Evolutionary conservation across 1,139 yeast species (phyloP), one percentile per base, ranked within the genome.

Genomic region (Casaregolazyma suthepensis): DNA sequence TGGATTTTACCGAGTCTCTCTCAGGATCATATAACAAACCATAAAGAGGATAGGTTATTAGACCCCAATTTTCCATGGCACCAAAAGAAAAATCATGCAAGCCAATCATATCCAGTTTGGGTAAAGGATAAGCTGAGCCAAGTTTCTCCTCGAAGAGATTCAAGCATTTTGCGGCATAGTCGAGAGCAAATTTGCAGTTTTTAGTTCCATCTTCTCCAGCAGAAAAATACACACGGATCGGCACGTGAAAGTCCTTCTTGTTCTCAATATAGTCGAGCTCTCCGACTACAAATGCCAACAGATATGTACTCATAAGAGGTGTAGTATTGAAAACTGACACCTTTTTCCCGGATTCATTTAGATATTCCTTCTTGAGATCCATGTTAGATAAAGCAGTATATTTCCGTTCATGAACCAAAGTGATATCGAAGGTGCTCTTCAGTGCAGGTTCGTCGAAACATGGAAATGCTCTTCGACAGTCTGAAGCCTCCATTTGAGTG

Each of bases 401-500:
- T 40, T 77, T 70, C 55, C 75, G 73, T 52, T 80, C 79, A 45
- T 88, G 80, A 52, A 83, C 76, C 60, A 89, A 74, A 26, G 82
- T 72, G 54, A 89, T 76, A 56, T 82, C 82, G 66, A 87, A 89
- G 47, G 83, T 79, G n/a, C 96, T 93, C 73, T 89, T 89, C 57
- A 83, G 77, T 52, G 83, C 81, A 12, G 96, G 96, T 68, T 88
- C 96, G 69, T 89, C 96, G 62, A 84, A 82, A 67, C 93, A 87
- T 18, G 96, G 96, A 75, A 89, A 88, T 3, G 96, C 96, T 61
- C 91, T 78, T 64, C 96, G 81, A 59, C 95, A 91, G 67, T 87
- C 96, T 17, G 94, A 85, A 26, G 96, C 85, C 71, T 89, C 96
- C 75, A 89, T 85, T 71, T 89, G 96, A 9, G 96, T 87, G 44